Conservation (phyloP, 2,329 filamentous ascomycete genomes). For the Fusarium goolgardi region DNA sequence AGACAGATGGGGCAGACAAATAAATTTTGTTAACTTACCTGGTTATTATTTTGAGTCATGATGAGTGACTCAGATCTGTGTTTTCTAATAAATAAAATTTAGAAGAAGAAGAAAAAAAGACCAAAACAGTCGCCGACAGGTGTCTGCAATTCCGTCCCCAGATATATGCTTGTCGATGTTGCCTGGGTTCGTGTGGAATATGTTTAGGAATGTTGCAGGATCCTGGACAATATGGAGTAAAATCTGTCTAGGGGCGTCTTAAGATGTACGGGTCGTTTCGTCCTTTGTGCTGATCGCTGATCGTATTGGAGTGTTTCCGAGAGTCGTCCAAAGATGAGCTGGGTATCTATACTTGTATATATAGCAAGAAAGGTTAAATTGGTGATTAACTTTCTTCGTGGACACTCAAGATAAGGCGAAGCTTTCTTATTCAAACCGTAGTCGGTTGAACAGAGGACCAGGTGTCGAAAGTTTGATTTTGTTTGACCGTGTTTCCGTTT, state of each 20-base stretch:
- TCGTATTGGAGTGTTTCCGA: slow-evolving; percentile 4
- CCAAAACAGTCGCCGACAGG: not conserved
- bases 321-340: slow-evolving; percentile 15
- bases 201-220: slow-evolving; percentile 46
- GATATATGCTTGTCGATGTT: slow-evolving; percentile 13
- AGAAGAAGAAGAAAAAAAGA: not conserved
- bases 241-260: slow-evolving; percentile 38
- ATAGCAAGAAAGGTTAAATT: slow-evolving; percentile 5
- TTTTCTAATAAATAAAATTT: not conserved
- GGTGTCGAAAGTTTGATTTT: not conserved
- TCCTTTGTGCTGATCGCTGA: slow-evolving; percentile 16
- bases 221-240: slow-evolving; percentile 38
- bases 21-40: not conserved
- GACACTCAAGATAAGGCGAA: not conserved
- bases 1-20: not conserved
- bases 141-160: slow-evolving; percentile 1
- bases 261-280: slow-evolving; percentile 35
- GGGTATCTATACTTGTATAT: slow-evolving; percentile 28
- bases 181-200: slow-evolving; percentile 41
- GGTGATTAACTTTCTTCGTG: not conserved
- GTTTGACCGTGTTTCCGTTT: not conserved
- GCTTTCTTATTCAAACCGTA: not conserved
- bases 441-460: not conserved
- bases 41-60: not conserved
- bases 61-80: not conserved